Evolutionary conservation across 106 monocot genomes (phyloP), one percentile per base, ranked within the genome.

Genomic region (Triglochin maritima): DNA sequence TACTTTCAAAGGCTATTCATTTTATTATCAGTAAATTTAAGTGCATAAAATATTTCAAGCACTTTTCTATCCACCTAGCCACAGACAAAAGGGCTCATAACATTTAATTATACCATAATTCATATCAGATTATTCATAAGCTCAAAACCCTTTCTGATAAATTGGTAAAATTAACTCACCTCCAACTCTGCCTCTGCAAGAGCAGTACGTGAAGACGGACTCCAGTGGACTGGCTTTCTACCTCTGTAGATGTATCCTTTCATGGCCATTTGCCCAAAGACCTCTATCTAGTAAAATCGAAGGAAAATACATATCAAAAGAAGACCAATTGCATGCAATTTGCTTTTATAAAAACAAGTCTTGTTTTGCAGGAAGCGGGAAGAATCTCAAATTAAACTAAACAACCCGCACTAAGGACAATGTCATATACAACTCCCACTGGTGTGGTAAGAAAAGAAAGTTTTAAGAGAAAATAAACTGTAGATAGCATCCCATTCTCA

Each of bases 171-270:
- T 63, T 5, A 66, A 49, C 9, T 77, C 83, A 91, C 96, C 87
- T 98, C 96, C 74, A 98, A 66, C 63, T 98, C 96, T 54, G 96
- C 96, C 74, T 98, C 96, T 72, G 96, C 96, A 76, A 98, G 85
- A 65, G 96, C 96, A 10, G 96, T 98, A 54, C 81, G 71, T 46
- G 96, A 98, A 62, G 96, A 98, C 60, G 96, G 96, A 71, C 96
- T 98, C 96, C 96, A 98, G 69, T 98, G 91, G 17, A 98, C 96
- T 63, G 96, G 96, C 41, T 98, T 98, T 72, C 87, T 77, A 56
- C 96, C 96, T 72, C 96, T 83, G 68, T 98, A 98, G 49, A 98
- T 91, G 73, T 88, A 88, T 64, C 91, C 88, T 72, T 66, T 75
- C 86, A 91, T 76, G 49, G 78, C 84, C 96, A 98, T 98, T 69